These are phyloP conservation scores for Aegilops bicornis DNA, from an alignment of 176 grass and related monocot species.

Conservation along the genomic window DNA sequence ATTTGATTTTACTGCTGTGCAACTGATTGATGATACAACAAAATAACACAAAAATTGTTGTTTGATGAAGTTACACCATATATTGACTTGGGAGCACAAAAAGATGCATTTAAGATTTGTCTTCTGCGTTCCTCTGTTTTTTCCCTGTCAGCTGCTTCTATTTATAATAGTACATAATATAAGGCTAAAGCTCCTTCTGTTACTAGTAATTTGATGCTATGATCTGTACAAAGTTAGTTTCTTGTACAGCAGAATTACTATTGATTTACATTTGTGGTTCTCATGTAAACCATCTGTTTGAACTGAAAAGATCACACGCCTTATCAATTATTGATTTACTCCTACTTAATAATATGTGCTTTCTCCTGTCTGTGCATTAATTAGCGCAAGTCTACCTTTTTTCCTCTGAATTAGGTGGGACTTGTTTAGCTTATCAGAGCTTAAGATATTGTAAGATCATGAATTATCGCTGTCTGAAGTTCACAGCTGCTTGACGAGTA, in stretches of 20 bases:
- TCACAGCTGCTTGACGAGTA: neutral
- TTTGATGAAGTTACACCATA: conserved; percentile 21
- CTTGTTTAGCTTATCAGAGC: neutral
- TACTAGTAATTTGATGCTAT: too few species aligned
- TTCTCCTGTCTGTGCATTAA: neutral
- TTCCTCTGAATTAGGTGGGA: neutral
- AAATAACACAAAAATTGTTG: neutral
- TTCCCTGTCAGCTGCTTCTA: neutral
- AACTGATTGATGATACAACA: neutral
- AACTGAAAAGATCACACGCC: neutral
- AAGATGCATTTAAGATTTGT: neutral
- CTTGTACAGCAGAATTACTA: neutral
- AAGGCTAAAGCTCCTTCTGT: neutral
- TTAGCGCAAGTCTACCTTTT: conserved; percentile 1
- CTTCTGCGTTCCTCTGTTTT: neutral
- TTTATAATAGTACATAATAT: neutral
- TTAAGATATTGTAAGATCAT: conserved; percentile 1
- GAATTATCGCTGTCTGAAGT: conserved; percentile 2
- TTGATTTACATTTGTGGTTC: neutral
- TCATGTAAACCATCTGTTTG: neutral
- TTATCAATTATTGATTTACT: neutral
- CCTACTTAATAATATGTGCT: neutral
- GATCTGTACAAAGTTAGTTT: neutral
- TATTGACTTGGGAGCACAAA: neutral
- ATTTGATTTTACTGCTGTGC: conserved; percentile 20